Evolutionary conservation across 169 alveolate genomes (phyloP).

Genomic region (Plasmodium malariae): DNA sequence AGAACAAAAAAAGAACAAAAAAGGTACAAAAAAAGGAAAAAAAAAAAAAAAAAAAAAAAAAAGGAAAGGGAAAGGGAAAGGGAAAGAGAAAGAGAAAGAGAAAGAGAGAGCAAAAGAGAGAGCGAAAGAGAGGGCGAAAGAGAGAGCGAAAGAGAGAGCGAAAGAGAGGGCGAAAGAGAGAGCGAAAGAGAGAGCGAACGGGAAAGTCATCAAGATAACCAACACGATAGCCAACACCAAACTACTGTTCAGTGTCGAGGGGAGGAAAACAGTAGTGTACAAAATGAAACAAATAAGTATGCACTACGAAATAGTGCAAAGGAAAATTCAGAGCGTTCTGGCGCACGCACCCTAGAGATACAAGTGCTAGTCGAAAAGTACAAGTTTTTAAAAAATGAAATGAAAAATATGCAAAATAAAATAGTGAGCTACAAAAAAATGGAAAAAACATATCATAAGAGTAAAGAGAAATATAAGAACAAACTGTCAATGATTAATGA

Average conservation of each 20-base stretch:
- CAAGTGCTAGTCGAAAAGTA: conserved; percentile 11
- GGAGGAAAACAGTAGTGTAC: too few relatives aligned
- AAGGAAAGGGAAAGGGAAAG: not conserved
- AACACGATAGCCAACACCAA: too few relatives aligned
- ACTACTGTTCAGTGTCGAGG: too few relatives aligned
- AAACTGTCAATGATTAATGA: conserved; percentile 33
- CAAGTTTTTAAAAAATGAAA: conserved; percentile 4
- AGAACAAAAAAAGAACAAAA: not conserved
- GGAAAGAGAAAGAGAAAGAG: not conserved
- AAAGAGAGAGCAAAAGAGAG: not conserved
- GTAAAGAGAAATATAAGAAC: conserved; percentile 52
- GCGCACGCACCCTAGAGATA: too few relatives aligned
- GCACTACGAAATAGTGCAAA: not conserved
- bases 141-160: not conserved
- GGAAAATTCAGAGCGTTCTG: not conserved
- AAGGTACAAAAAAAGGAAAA: not conserved
- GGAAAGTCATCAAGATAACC: too few relatives aligned
- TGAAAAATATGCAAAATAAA: conserved; percentile 41
- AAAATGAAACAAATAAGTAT: too few relatives aligned
- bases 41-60: not conserved
- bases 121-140: not conserved
- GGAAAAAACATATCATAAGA: conserved; percentile 28
- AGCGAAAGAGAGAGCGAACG: not conserved
- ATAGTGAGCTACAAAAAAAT: conserved; percentile 45
- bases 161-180: not conserved